Evolutionary conservation across 495 filamentous ascomycete genomes (phyloP), one percentile per base, ranked within the genome.

Genomic region (Astrothelium macrocarpum): DNA sequence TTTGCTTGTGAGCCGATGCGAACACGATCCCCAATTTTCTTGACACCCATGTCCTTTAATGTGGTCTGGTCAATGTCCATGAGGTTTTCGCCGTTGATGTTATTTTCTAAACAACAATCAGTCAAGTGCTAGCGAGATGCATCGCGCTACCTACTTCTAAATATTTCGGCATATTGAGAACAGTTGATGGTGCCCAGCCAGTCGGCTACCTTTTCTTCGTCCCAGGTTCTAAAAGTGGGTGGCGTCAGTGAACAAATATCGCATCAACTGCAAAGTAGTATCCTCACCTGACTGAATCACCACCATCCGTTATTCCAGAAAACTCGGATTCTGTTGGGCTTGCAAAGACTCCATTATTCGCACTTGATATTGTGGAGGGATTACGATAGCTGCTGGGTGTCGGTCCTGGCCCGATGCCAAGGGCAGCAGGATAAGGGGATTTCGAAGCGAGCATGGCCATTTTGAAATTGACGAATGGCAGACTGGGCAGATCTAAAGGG

Each of bases 1-100:
- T 97, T 97, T 69, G 96, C 75, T 63, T 96, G 67, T 84, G 90
- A 70, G 89, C 84, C 74, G 90, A 99, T 87, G 65, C 94, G 87
- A n/a, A 99, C 91, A 39, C 95, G 85, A 75, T 99, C 95, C 59
- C 94, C 94, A 62, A 99, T 88, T 75, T 96, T 99, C 67, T 97
- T 95, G 66, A 99, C 90, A 29, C 94, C 94, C 84, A 99, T 92
- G 71, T 99, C 94, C 75, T 97, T 95, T 63, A 99, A 81, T 56
- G 94, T 90, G 60, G 88, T 86, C 78, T 97, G 95, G 73, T 99
- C 94, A 75, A 96, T 93, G 75, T 99, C 94, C 63, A 99, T 82
- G 46, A 99, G 79, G 70, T 95, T 96, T 74, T 95, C 91, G 61
- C 94, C 94, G 71, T 91, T 97, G 78, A 99, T 95, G 71, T 97